These are phyloP conservation scores for Periconia sp. DNA, from an alignment of 2,329 filamentous ascomycete genomes.

Conservation along the genomic window DNA sequence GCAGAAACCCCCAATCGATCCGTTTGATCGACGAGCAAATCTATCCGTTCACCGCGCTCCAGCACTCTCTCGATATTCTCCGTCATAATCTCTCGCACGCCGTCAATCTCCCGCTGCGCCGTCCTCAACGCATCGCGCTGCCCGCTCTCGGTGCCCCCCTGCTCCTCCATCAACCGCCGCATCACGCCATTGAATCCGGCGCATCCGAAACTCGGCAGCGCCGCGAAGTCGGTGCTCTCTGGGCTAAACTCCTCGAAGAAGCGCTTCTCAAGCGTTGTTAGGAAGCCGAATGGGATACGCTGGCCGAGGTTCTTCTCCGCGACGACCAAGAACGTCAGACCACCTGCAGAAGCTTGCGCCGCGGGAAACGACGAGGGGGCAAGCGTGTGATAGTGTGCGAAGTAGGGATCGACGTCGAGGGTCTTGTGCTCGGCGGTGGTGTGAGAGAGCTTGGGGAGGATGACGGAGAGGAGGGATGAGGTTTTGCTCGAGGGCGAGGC, in stretches of 20 bases:
- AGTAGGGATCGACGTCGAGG: slow-evolving; percentile 86
- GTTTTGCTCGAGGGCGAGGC: slow-evolving; percentile 80
- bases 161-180: slow-evolving; percentile 77
- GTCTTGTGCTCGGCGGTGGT: slow-evolving; percentile 80
- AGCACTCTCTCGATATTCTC: slow-evolving; percentile 89
- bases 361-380: slow-evolving; percentile 67
- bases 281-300: slow-evolving; percentile 88
- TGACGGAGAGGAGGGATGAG: slow-evolving; percentile 84
- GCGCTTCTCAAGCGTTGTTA: slow-evolving; percentile 85
- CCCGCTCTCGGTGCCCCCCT: slow-evolving; percentile 71
- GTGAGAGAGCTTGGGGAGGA: slow-evolving; percentile 94
- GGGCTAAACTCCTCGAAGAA: slow-evolving; percentile 75
- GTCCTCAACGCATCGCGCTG: slow-evolving; percentile 80
- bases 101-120: slow-evolving; percentile 88
- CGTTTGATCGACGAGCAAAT: slow-evolving; percentile 94
- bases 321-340: slow-evolving; percentile 89
- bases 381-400: slow-evolving; percentile 94
- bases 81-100: slow-evolving; percentile 90
- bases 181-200: slow-evolving; percentile 83
- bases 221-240: slow-evolving; percentile 68
- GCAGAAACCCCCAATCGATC: slow-evolving; percentile 86
- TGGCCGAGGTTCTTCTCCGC: slow-evolving; percentile 79
- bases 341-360: slow-evolving; percentile 64
- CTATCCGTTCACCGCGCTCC: slow-evolving; percentile 86
- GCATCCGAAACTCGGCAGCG: slow-evolving; percentile 85